A percentile compares a stretch with the other conserved stretches of the same genome.
Evolutionary conservation across 2,329 filamentous ascomycete species (phyloP).

Genomic region (Rutstroemia sp.): DNA sequence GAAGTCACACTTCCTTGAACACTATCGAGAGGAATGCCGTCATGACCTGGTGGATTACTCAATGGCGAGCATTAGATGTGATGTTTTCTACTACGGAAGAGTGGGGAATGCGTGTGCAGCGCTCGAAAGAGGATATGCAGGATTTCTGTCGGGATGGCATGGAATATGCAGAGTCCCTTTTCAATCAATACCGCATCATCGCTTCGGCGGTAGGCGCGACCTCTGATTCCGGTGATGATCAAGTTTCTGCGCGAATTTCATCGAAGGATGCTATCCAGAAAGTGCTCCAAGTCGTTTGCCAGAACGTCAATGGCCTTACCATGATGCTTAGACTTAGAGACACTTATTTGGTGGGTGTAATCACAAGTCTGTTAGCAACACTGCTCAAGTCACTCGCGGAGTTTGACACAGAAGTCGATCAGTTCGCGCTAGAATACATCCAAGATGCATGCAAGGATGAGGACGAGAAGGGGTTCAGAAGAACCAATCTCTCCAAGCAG

Average conservation of each 20-base stretch:
- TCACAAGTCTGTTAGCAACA: slow-evolving; percentile 77
- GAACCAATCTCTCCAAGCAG: slow-evolving; percentile 71
- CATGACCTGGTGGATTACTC: slow-evolving; percentile 68
- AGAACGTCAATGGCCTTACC: slow-evolving; percentile 60
- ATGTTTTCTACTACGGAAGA: slow-evolving; percentile 76
- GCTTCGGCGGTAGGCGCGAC: slow-evolving; percentile 39
- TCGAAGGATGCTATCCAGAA: slow-evolving; percentile 36
- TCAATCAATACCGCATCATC: slow-evolving; percentile 79
- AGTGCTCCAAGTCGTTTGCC: slow-evolving; percentile 58
- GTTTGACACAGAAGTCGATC: slow-evolving; percentile 63
- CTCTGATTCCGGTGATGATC: slow-evolving; percentile 30
- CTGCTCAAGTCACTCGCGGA: slow-evolving; percentile 76
- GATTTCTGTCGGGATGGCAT: slow-evolving; percentile 93
- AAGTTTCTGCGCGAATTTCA: slow-evolving; percentile 18
- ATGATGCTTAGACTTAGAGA: slow-evolving; percentile 90
- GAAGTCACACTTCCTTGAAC: slow-evolving; percentile 20
- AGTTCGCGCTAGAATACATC: slow-evolving; percentile 52
- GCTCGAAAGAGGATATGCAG: slow-evolving; percentile 58
- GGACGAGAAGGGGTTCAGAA: slow-evolving; percentile 50
- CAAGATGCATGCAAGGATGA: slow-evolving; percentile 54
- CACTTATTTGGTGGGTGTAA: slow-evolving; percentile 72
- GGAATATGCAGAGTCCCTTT: slow-evolving; percentile 80
- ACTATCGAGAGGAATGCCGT: slow-evolving; percentile 36
- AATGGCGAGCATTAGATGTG: slow-evolving; percentile 75
- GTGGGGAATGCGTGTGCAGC: slow-evolving; percentile 64